Evolutionary conservation across 768 basidiomycete genomes (phyloP).

Genomic region (Pulveroboletus ravenelii): DNA sequence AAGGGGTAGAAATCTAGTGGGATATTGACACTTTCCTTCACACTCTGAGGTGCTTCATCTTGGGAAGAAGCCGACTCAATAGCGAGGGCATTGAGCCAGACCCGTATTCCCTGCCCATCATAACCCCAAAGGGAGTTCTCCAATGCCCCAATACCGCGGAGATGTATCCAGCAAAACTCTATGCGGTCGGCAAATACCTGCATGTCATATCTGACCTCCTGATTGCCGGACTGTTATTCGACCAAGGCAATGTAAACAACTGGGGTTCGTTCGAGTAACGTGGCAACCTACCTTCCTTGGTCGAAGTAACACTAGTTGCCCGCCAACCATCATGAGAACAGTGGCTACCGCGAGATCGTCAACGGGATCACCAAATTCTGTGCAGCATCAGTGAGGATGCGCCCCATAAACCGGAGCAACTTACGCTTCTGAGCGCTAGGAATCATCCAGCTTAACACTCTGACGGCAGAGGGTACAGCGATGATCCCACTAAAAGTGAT

Average conservation of each 20-base stretch:
- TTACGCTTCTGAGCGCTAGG: slow-evolving; percentile 88
- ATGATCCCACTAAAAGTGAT: slow-evolving; percentile 93
- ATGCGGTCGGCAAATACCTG: slow-evolving; percentile 96
- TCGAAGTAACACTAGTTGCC: slow-evolving; percentile 81
- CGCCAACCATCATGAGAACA: slow-evolving; percentile 92
- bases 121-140: slow-evolving; percentile 99
- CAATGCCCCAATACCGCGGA: slow-evolving; percentile 85
- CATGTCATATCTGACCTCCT: slow-evolving; percentile 95
- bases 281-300: slow-evolving; percentile 68
- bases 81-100: slow-evolving; percentile 94
- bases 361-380: slow-evolving; percentile 90
- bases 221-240: slow-evolving; percentile 59
- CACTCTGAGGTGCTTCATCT: slow-evolving; percentile 41
- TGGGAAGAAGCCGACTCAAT: slow-evolving; percentile 60
- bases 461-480: slow-evolving; percentile 72
- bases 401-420: slow-evolving; percentile 23
- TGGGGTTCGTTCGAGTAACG: background rate
- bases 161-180: slow-evolving; percentile 98
- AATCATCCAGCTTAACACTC: slow-evolving; percentile 96
- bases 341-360: slow-evolving; percentile 92
- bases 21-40: slow-evolving; percentile 92
- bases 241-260: background rate
- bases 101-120: slow-evolving; percentile 81
- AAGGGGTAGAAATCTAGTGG: slow-evolving; percentile 92
- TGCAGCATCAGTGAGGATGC: slow-evolving; percentile 8